phyloP scores from a whole-genome alignment of 805 yeast species.

The Zygotorulaspora florentina region DNA sequence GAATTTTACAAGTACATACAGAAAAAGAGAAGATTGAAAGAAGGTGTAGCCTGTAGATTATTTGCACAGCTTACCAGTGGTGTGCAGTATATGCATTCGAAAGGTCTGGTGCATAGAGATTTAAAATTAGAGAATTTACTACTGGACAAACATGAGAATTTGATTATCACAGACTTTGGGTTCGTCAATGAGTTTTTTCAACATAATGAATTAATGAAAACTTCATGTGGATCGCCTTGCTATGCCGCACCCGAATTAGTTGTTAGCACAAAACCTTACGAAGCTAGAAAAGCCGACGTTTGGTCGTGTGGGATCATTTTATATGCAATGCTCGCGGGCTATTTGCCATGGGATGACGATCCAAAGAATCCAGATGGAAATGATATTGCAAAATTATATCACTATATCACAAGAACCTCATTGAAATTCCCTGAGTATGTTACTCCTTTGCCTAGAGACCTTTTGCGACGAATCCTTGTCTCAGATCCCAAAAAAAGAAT shows the following conservation, averaged over 20 bases:
- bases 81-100: constrained; percentile 87
- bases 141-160: constrained; percentile 80
- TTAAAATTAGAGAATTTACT: constrained; percentile 83
- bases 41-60: constrained; percentile 74
- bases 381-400: constrained; percentile 84
- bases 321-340: constrained; percentile 96
- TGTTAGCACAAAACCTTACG: constrained; percentile 78
- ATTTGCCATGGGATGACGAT: constrained; percentile 96
- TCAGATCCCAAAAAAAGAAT: constrained; percentile 80
- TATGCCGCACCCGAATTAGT: constrained; percentile 98
- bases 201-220: constrained; percentile 77
- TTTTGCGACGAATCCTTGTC: constrained; percentile 76
- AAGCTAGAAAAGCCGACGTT: constrained; percentile 89
- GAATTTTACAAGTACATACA: constrained; percentile 91
- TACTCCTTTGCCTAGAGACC: constrained; percentile 84
- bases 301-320: constrained; percentile 97
- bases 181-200: constrained; percentile 75
- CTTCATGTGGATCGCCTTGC: constrained; percentile 96
- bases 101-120: constrained; percentile 89
- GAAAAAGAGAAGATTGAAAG: constrained; percentile 81
- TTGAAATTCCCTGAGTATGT: constrained; percentile 94
- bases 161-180: constrained; percentile 87
- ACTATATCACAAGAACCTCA: constrained; percentile 86
- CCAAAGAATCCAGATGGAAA: constrained; percentile 95
- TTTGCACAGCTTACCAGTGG: constrained; percentile 94